These are phyloP conservation scores for Plectosphaerella cucumerina DNA, from an alignment of 2,329 filamentous ascomycete genomes.

Conservation along the genomic window DNA sequence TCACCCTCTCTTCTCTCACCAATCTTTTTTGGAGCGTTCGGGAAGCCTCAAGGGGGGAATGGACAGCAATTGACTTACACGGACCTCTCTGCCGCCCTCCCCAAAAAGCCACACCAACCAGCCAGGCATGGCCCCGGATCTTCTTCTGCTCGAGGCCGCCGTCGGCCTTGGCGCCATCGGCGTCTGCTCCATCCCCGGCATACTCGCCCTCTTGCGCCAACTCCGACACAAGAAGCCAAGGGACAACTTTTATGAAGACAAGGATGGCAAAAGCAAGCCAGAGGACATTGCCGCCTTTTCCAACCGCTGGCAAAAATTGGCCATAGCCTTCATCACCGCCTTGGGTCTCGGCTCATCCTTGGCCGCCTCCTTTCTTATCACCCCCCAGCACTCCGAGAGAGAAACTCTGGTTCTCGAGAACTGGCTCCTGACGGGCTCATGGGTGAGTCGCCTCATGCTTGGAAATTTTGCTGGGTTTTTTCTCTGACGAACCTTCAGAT, in stretches of 20 bases:
- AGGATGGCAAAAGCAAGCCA: slow-evolving; percentile 64
- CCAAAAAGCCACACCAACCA: no score
- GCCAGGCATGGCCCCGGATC: no score
- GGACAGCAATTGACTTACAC: no score
- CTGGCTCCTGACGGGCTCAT: slow-evolving; percentile 57
- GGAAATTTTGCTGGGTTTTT: neutral
- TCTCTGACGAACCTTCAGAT: slow-evolving; percentile 3
- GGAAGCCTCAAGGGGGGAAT: no score
- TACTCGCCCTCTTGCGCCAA: slow-evolving; percentile 28
- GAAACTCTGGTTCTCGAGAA: slow-evolving; percentile 44
- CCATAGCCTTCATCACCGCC: slow-evolving; percentile 49
- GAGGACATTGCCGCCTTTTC: slow-evolving; percentile 61
- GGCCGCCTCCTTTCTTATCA: slow-evolving; percentile 49
- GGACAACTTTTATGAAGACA: slow-evolving; percentile 58
- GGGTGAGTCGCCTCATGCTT: slow-evolving; percentile 46
- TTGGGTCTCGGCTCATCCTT: slow-evolving; percentile 53
- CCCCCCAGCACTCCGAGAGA: slow-evolving; percentile 22
- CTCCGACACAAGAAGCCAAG: slow-evolving; percentile 25
- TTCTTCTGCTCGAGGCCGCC: slow-evolving; percentile 9
- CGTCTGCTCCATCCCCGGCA: slow-evolving; percentile 31
- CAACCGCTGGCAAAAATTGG: slow-evolving; percentile 50
- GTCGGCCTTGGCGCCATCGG: slow-evolving; percentile 28
- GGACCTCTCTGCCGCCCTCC: no score
- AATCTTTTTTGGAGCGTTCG: no score
- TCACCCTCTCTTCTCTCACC: no score